Evolutionary conservation across 371 early-diverging fungal genomes (phyloP).

Genomic region (Apophysomyces sp.): DNA sequence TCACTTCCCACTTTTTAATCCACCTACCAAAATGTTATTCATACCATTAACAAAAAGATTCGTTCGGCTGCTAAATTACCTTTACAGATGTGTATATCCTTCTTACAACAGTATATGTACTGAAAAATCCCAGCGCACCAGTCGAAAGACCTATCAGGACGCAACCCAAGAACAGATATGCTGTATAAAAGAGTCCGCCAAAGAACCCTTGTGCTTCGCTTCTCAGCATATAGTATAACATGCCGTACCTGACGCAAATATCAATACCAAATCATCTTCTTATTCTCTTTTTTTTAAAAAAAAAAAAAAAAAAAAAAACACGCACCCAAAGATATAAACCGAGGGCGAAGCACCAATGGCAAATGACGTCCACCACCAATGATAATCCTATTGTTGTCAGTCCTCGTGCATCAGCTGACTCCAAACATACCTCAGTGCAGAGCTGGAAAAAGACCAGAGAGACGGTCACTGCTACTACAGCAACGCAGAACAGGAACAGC

Average conservation of each 20-base stretch:
- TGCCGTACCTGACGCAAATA: slow-evolving; percentile 26
- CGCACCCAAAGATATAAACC: slow-evolving; percentile 32
- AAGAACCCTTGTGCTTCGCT: slow-evolving; percentile 22
- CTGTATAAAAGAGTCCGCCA: slow-evolving; percentile 29
- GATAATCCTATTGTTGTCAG: slow-evolving; percentile 46
- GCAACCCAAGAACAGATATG: slow-evolving; percentile 33
- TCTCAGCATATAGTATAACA: slow-evolving; percentile 27
- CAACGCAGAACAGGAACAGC: slow-evolving; percentile 16
- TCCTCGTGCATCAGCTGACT: no score
- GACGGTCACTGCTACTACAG: slow-evolving; percentile 28
- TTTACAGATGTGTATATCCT: slow-evolving; percentile 44
- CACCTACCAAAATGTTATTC: neutral
- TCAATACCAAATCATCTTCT: neutral
- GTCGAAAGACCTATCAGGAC: slow-evolving; percentile 30
- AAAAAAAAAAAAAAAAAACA: no score
- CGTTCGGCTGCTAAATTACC: slow-evolving; percentile 13
- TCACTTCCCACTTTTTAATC: neutral
- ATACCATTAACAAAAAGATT: no score
- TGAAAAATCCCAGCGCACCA: slow-evolving; percentile 42
- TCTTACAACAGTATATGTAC: slow-evolving; percentile 32
- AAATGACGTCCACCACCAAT: slow-evolving; percentile 54
- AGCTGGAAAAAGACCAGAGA: slow-evolving; percentile 41
- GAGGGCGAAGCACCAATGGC: slow-evolving; percentile 31
- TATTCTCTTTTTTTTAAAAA: no score
- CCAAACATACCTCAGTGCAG: slow-evolving; percentile 36